Percentiles rank a stretch among this genome's conserved stretches.
Evolutionary conservation across 2,329 filamentous ascomycete genomes (phyloP).

Genomic region (Salinomyces thailandicus): DNA sequence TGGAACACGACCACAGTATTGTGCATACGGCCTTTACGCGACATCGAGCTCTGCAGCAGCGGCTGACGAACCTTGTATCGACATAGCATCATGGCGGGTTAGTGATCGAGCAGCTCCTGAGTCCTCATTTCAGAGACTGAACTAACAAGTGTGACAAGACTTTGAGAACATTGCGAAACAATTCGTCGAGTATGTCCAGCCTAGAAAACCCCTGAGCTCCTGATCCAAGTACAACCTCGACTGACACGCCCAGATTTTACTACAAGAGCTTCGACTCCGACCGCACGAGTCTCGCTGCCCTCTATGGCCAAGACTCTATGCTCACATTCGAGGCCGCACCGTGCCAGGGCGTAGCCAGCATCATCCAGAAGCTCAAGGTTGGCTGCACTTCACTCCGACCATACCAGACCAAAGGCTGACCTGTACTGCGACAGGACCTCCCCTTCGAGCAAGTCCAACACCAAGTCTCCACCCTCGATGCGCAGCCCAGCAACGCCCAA

Average conservation of each 20-base stretch:
- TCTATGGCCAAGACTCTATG: slow-evolving; percentile 86
- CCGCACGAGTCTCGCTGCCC: slow-evolving; percentile 51
- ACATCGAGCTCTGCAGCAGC: too few species aligned
- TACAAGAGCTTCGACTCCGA: slow-evolving; percentile 76
- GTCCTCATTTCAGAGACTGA: background rate
- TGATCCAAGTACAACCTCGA: too few species aligned
- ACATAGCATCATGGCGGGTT: too few species aligned
- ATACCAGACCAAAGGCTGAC: slow-evolving; percentile 5
- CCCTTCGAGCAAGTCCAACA: slow-evolving; percentile 77
- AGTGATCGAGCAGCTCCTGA: background rate
- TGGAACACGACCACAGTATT: background rate
- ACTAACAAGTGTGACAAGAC: slow-evolving; percentile 6
- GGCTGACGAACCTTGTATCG: too few species aligned
- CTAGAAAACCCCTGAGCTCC: too few species aligned
- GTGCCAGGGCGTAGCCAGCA: slow-evolving; percentile 51
- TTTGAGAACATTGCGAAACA: slow-evolving; percentile 50
- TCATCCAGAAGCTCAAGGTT: slow-evolving; percentile 77
- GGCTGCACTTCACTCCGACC: too few species aligned
- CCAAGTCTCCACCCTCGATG: slow-evolving; percentile 64
- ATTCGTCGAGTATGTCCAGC: slow-evolving; percentile 71
- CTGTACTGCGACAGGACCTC: slow-evolving; percentile 45
- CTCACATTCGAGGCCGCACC: slow-evolving; percentile 77
- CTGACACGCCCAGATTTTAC: slow-evolving; percentile 48
- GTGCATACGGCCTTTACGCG: background rate
- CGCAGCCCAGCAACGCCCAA: slow-evolving; percentile 60